phyloP scores from a whole-genome alignment of 768 basidiomycete genomes.

The Boletus vinaceobasis region DNA sequence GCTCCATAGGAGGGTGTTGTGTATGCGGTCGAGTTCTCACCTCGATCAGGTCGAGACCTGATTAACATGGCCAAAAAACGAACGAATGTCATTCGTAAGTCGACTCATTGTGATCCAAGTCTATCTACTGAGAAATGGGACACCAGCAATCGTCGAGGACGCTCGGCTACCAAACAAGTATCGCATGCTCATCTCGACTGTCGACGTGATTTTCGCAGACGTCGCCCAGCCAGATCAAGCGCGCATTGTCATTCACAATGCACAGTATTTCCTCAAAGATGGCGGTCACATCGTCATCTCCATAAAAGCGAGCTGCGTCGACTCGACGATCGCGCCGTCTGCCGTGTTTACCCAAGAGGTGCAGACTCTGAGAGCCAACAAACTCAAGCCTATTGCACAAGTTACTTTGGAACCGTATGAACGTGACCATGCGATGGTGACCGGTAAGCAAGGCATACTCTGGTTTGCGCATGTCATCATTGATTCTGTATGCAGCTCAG shows the following conservation, averaged over 20 bases:
- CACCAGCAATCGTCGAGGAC: conserved; percentile 90
- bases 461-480: neutral
- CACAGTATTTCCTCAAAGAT: conserved; percentile 94
- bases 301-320: conserved; percentile 99
- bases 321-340: conserved; percentile 90
- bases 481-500: conserved; percentile 32
- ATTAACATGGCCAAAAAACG: conserved; percentile 99
- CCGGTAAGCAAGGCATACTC: conserved; percentile 45
- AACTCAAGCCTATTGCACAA: conserved; percentile 94
- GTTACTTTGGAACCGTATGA: conserved; percentile 93
- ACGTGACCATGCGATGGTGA: conserved; percentile 88
- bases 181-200: conserved; percentile 92
- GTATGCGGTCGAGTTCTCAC: conserved; percentile 98
- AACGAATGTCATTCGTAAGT: conserved; percentile 96
- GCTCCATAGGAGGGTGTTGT: conserved; percentile 80
- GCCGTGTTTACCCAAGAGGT: conserved; percentile 89
- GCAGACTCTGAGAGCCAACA: conserved; percentile 67
- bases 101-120: neutral
- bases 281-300: conserved; percentile 91
- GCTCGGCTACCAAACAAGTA: conserved; percentile 96
- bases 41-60: conserved; percentile 93
- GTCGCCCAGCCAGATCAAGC: conserved; percentile 99
- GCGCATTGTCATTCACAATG: conserved; percentile 91
- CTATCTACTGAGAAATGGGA: conserved; percentile 1
- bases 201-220: conserved; percentile 98